Evolutionary conservation across 345 rosid species (phyloP), one percentile per base, ranked within the genome.

Genomic region (Triadica sebifera): DNA sequence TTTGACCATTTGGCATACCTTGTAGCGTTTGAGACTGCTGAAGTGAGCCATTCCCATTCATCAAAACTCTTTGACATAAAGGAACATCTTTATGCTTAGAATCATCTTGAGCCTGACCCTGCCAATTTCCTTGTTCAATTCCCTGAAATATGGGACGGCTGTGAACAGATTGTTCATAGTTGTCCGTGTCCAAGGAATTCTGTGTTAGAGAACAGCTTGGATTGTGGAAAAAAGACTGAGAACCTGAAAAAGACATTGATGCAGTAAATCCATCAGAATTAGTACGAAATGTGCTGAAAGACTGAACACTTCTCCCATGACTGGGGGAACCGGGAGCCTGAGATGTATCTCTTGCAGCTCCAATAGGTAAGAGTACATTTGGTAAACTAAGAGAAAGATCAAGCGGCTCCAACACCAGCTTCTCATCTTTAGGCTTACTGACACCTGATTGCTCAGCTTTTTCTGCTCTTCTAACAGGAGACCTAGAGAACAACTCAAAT

Each of bases 311-410:
- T 86, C 87, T 92, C 60, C 87, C 92, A 43, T 84, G 89, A 77
- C 86, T 89, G 29, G 97, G 96, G 11, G 98, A 93, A 70, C 89
- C 95, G 34, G 89, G 88, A 68, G 75, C 84, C 74, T 60, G 82
- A 65, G 75, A 64, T 70, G 81, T 65, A 77, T 86, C 93, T 47
- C 68, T 79, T 2, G 79, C 22, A 74, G 93, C 88, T 63, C 95
- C 91, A 73, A 89, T 83, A 4, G 98, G 98, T 71, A 90, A 84
- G 81, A 95, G 71, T 12, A 95, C 89, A 87, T 86, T 88, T 41
- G 99, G 99, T 80, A 95, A 84, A 78, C 99, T 90, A 72, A 95
- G 98, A 75, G 98, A 90, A 51, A 95, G 93, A 89, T 93, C 97
- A 75, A 91, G 94, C 47, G 94, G 88, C 81, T 90, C 98, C 82